Evolutionary conservation across 1,139 yeast species (phyloP).

Genomic region (Pneumocystis wakefieldiae): DNA sequence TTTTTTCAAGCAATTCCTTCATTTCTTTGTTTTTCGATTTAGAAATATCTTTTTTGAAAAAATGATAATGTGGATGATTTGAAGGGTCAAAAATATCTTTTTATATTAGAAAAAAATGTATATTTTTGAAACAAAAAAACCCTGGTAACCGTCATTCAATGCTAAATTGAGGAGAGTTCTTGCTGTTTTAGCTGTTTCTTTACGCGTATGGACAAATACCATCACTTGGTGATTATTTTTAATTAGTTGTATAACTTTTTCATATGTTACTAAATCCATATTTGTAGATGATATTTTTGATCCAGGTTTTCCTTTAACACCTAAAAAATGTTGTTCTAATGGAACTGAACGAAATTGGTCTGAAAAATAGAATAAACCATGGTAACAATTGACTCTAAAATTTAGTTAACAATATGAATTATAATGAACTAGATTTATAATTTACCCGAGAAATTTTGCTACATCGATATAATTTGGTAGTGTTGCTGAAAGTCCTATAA

Average conservation of each 20-base stretch:
- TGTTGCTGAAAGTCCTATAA: constrained; percentile 94
- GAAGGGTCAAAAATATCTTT: constrained; percentile 45
- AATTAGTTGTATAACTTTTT: constrained; percentile 55
- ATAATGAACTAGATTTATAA: not conserved
- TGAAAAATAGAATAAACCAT: constrained; percentile 89
- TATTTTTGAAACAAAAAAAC: constrained; percentile 4
- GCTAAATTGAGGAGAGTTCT: constrained; percentile 59
- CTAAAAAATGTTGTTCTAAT: constrained; percentile 70
- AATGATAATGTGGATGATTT: constrained; percentile 32
- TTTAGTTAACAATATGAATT: not conserved
- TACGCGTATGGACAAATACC: constrained; percentile 93
- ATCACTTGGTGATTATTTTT: constrained; percentile 72
- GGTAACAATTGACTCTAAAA: constrained; percentile 64
- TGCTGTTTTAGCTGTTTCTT: constrained; percentile 79
- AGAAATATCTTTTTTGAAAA: constrained; percentile 49
- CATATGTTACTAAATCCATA: constrained; percentile 62
- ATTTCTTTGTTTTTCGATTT: constrained; percentile 67
- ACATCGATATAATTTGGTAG: constrained; percentile 88
- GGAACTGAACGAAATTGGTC: constrained; percentile 92
- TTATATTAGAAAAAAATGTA: not conserved
- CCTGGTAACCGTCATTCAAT: constrained; percentile 36
- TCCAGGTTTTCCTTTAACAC: constrained; percentile 76
- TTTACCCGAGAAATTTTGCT: constrained; percentile 54
- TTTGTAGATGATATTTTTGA: constrained; percentile 58
- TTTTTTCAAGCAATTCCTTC: constrained; percentile 62